phyloP scores from a whole-genome alignment of 2,329 filamentous ascomycete species.

The Fusarium decemcellulare region DNA sequence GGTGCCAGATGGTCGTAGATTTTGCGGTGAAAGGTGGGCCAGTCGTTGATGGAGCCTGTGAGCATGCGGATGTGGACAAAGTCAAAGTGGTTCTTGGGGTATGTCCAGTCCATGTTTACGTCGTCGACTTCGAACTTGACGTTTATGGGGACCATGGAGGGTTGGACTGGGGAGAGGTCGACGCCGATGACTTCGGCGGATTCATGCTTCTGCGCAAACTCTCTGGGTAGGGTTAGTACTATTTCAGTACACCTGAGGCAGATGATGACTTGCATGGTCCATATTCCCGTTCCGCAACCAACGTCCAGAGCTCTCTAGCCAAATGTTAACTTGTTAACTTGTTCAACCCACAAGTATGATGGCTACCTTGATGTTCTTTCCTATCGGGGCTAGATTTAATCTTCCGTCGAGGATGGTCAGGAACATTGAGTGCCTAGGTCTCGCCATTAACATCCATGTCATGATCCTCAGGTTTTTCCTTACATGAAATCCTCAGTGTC shows the following conservation, averaged over 20 bases:
- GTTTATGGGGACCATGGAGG: neutral
- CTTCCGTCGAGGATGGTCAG: constrained; percentile 5
- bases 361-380: neutral
- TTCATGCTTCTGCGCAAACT: constrained; percentile 9
- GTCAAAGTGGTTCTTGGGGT: constrained; percentile 1
- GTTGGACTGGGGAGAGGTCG: constrained; percentile 2
- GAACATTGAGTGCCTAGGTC: constrained; percentile 9
- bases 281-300: constrained; percentile 7
- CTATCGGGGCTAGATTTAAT: constrained; percentile 1
- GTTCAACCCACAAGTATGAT: too few species aligned
- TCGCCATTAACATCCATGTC: neutral
- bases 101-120: constrained; percentile 10
- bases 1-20: neutral
- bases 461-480: neutral
- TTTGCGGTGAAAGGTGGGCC: constrained; percentile 1
- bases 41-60: neutral
- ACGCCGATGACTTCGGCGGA: constrained; percentile 7
- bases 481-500: constrained; percentile 7
- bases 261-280: constrained; percentile 1
- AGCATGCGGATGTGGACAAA: constrained; percentile 11
- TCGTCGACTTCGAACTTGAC: constrained; percentile 14
- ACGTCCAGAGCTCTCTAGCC: constrained; percentile 4
- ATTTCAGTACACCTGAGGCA: neutral
- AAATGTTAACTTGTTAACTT: neutral
- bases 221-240: neutral